Evolutionary conservation across 805 yeast genomes (phyloP).

Genomic region (Metschnikowia reukaufii): DNA sequence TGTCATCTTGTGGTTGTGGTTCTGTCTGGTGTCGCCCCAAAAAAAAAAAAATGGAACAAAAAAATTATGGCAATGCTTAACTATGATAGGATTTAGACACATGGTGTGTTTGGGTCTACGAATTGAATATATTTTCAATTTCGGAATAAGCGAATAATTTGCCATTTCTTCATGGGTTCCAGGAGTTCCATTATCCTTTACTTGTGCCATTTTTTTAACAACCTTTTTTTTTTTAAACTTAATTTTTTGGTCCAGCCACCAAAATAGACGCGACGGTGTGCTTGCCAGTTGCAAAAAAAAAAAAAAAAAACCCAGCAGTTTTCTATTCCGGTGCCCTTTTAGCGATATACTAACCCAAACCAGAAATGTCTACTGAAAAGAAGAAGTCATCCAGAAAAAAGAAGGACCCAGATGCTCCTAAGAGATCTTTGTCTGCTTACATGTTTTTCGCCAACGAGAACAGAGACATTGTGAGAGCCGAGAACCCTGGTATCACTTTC

Average conservation of each 20-base stretch:
- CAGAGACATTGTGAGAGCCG: conserved; percentile 94
- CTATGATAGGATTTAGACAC: too few species aligned
- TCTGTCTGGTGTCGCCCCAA: conserved; percentile 1
- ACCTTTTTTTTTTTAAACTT: too few species aligned
- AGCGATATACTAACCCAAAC: conserved; percentile 7
- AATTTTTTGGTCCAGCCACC: too few species aligned
- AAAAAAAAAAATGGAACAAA: neutral
- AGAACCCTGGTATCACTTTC: conserved; percentile 91
- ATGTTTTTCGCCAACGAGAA: conserved; percentile 98
- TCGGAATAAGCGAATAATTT: too few species aligned
- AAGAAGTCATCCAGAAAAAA: conserved; percentile 47
- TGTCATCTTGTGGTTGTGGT: neutral
- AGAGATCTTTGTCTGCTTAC: conserved; percentile 97
- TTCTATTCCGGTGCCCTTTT: neutral
- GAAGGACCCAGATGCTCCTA: conserved; percentile 97
- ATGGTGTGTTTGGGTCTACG: too few species aligned
- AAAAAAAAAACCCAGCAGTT: neutral
- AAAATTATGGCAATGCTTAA: too few species aligned
- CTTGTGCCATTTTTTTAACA: too few species aligned
- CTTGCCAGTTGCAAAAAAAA: conserved; percentile 3
- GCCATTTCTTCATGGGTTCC: too few species aligned
- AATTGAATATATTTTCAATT: too few species aligned
- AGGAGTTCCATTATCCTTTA: too few species aligned
- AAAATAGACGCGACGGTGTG: too few species aligned
- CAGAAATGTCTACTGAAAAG: conserved; percentile 35